Evolutionary conservation across 1,284 basidiomycete species (phyloP).

Genomic region (Ceraceosorus bombacis): DNA sequence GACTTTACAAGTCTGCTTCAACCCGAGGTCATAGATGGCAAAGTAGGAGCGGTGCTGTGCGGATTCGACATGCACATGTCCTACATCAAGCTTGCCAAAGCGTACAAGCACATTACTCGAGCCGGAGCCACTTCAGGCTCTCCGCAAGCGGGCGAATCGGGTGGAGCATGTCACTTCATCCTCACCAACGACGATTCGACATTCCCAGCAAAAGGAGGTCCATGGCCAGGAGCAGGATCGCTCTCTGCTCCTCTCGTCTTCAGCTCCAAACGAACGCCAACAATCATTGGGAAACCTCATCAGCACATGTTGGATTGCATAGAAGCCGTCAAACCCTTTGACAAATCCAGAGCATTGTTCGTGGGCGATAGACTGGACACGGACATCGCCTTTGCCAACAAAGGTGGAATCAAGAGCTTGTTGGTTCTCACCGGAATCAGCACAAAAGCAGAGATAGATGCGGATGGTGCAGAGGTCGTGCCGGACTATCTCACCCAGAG

Average conservation of each 20-base stretch:
- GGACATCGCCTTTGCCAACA: constrained; percentile 84
- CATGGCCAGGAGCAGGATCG: constrained; percentile 69
- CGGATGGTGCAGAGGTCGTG: constrained; percentile 52
- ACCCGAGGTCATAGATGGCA: constrained; percentile 58
- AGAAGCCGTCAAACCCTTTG: constrained; percentile 54
- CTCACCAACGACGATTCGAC: constrained; percentile 89
- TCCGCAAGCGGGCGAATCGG: constrained; percentile 52
- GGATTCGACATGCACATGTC: constrained; percentile 55
- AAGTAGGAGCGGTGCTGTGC: constrained; percentile 81
- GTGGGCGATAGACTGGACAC: constrained; percentile 90
- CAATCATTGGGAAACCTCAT: constrained; percentile 83
- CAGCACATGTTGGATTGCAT: constrained; percentile 90
- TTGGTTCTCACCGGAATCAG: constrained; percentile 78
- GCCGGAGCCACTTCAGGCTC: constrained; percentile 23
- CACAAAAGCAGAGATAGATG: constrained; percentile 49
- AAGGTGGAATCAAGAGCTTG: constrained; percentile 74
- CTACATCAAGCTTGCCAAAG: constrained; percentile 89
- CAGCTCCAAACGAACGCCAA: constrained; percentile 61
- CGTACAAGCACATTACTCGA: constrained; percentile 70
- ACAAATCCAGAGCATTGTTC: constrained; percentile 65
- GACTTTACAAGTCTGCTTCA: constrained; percentile 59
- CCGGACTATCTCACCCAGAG: constrained; percentile 40
- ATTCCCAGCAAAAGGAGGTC: constrained; percentile 69
- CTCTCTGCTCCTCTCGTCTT: constrained; percentile 74
- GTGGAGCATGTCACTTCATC: constrained; percentile 75